phyloP scores from a whole-genome alignment of 2,329 filamentous ascomycete species.

The Monilinia laxa region DNA sequence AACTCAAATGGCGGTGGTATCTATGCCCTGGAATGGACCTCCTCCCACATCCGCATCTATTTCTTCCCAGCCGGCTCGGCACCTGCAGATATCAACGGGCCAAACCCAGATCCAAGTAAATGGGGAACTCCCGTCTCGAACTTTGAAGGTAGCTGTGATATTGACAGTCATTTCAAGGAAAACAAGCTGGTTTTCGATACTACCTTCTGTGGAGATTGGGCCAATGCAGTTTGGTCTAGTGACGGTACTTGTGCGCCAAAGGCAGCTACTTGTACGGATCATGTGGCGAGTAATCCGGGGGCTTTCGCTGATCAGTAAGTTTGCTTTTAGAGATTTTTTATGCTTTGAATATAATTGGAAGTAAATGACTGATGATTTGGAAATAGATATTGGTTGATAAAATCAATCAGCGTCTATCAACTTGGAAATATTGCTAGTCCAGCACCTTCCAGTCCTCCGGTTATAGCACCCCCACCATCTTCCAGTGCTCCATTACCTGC shows the following conservation, averaged over 20 bases:
- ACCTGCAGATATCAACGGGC: constrained; percentile 64
- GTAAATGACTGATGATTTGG: neutral
- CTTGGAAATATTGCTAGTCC: neutral
- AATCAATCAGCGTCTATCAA: constrained; percentile 10
- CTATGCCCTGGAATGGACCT: constrained; percentile 69
- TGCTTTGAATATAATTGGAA: neutral
- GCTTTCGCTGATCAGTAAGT: constrained; percentile 68
- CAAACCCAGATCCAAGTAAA: constrained; percentile 58
- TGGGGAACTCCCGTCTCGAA: constrained; percentile 69
- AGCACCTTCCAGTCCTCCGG: neutral
- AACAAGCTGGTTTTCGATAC: constrained; percentile 80
- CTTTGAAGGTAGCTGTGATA: constrained; percentile 64
- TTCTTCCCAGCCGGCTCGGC: constrained; percentile 60
- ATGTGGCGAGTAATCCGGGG: constrained; percentile 66
- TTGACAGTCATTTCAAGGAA: constrained; percentile 65
- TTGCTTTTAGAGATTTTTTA: fast-evolving
- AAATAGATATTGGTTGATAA: constrained; percentile 3
- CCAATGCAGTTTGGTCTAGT: constrained; percentile 53
- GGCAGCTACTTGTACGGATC: constrained; percentile 67
- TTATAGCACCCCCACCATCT: neutral
- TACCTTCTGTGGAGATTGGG: constrained; percentile 86
- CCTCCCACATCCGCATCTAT: constrained; percentile 65
- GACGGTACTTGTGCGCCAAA: constrained; percentile 49
- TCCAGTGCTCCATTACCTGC: neutral
- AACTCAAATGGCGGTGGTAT: constrained; percentile 64